These are phyloP conservation scores for Fusarium palustre DNA, from an alignment of 2,329 filamentous ascomycete species.

Conservation along the genomic window DNA sequence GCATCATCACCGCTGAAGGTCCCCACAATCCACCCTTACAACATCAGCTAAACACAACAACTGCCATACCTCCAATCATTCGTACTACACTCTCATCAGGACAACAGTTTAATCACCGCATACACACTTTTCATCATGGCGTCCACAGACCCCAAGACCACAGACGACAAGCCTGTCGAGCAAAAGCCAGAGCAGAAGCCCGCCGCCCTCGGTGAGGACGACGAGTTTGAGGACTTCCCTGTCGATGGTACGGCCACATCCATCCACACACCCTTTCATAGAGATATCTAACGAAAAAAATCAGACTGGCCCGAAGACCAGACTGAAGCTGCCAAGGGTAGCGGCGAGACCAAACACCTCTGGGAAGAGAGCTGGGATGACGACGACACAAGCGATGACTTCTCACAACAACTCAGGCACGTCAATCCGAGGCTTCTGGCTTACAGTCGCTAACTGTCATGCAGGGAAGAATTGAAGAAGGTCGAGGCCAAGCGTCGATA, in stretches of 20 bases:
- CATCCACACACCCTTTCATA: accelerated
- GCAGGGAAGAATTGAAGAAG: conserved; percentile 92
- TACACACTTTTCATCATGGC: conserved; percentile 26
- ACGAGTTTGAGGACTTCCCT: conserved; percentile 99
- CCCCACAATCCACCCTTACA: conserved; percentile 7
- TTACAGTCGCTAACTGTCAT: conserved; percentile 10
- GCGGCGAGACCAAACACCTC: conserved; percentile 78
- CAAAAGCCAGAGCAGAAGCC: conserved; percentile 51
- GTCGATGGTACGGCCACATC: conserved; percentile 77
- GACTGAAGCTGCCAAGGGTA: conserved; percentile 80
- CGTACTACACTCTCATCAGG: background rate
- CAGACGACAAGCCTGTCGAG: conserved; percentile 44
- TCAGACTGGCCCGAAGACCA: conserved; percentile 96
- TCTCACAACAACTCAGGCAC: conserved; percentile 92
- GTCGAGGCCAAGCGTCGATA: conserved; percentile 79
- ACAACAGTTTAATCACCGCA: too few species aligned
- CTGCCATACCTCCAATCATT: background rate
- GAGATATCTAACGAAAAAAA: background rate
- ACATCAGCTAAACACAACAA: background rate
- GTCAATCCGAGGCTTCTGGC: conserved; percentile 49
- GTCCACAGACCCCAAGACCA: conserved; percentile 45
- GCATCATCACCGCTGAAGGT: conserved; percentile 32
- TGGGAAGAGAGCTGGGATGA: conserved; percentile 99
- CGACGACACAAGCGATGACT: conserved; percentile 96
- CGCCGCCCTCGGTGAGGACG: conserved; percentile 88